phyloP scores from a whole-genome alignment of 805 yeast species.

The Kluyveromyces nonfermentans region DNA sequence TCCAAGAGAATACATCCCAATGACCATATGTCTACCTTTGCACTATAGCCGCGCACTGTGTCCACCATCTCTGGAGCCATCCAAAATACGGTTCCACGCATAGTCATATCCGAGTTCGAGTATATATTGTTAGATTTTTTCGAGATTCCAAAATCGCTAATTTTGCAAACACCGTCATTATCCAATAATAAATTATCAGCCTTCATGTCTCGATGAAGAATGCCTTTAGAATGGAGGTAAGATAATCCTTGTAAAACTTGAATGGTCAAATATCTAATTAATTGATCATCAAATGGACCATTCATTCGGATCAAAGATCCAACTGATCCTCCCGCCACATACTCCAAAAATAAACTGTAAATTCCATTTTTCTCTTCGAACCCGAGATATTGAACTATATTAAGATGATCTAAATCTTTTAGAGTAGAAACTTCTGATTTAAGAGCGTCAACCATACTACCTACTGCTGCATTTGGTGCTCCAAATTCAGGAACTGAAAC shows the following conservation, averaged over 20 bases:
- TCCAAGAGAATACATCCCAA: slow-evolving; percentile 94
- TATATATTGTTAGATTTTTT: slow-evolving; percentile 78
- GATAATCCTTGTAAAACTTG: slow-evolving; percentile 80
- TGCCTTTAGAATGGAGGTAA: slow-evolving; percentile 81
- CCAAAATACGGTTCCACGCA: slow-evolving; percentile 99
- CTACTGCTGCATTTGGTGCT: slow-evolving; percentile 34
- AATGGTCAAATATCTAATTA: slow-evolving; percentile 61
- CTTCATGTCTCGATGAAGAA: slow-evolving; percentile 86
- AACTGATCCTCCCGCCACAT: slow-evolving; percentile 96
- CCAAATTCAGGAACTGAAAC: slow-evolving; percentile 54
- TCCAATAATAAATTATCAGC: slow-evolving; percentile 88
- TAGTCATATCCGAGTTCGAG: slow-evolving; percentile 90
- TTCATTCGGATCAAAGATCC: slow-evolving; percentile 73
- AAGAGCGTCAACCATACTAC: slow-evolving; percentile 69
- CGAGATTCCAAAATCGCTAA: slow-evolving; percentile 94
- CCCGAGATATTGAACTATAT: slow-evolving; percentile 93
- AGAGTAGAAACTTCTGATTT: slow-evolving; percentile 86
- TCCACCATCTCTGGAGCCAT: slow-evolving; percentile 99
- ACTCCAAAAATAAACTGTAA: slow-evolving; percentile 83
- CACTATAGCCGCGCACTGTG: slow-evolving; percentile 89
- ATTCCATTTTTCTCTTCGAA: slow-evolving; percentile 68
- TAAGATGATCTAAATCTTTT: slow-evolving; percentile 87
- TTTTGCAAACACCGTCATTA: slow-evolving; percentile 87
- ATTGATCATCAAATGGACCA: slow-evolving; percentile 75
- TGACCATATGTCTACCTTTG: slow-evolving; percentile 97